These are phyloP conservation scores for Trichoderma semiorbis DNA, from an alignment of 2,329 filamentous ascomycete genomes.

Conservation along the genomic window DNA sequence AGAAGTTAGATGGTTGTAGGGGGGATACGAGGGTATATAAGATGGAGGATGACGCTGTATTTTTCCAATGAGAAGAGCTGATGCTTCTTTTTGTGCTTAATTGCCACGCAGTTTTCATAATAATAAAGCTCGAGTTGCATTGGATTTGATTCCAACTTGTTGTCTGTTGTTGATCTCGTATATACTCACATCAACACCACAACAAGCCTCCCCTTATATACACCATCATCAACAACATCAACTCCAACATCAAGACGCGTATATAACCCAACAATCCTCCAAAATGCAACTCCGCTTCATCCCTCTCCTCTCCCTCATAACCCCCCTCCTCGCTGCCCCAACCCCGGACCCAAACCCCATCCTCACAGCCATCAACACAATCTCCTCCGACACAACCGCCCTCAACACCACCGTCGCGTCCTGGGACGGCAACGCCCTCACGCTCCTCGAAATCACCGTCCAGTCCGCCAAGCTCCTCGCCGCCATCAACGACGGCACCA, in stretches of 20 bases:
- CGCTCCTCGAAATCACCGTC: constrained; percentile 39
- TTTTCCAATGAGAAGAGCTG: not conserved
- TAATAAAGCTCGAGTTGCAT: not conserved
- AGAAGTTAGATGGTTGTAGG: not conserved
- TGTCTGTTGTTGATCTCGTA: not conserved
- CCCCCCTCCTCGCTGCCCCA: constrained; percentile 27
- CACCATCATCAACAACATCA: not conserved
- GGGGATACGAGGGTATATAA: not conserved
- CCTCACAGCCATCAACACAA: constrained; percentile 33
- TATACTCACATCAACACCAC: not conserved
- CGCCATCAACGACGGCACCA: constrained; percentile 39
- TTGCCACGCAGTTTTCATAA: not conserved
- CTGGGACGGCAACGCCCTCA: constrained; percentile 39
- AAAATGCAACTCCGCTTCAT: constrained; percentile 24
- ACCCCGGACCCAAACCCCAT: constrained; percentile 27
- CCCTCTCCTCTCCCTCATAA: constrained; percentile 24
- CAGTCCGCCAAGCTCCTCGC: constrained; percentile 38
- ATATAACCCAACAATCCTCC: not conserved
- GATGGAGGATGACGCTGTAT: not conserved
- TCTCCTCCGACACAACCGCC: constrained; percentile 31
- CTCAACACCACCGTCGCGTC: constrained; percentile 25
- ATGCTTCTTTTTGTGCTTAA: not conserved
- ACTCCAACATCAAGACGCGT: not conserved
- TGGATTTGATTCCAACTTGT: not conserved
- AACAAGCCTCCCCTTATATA: constrained; percentile 2